Evolutionary conservation across 169 alveolate genomes (phyloP).

Genomic region (Eimeria necatrix): DNA sequence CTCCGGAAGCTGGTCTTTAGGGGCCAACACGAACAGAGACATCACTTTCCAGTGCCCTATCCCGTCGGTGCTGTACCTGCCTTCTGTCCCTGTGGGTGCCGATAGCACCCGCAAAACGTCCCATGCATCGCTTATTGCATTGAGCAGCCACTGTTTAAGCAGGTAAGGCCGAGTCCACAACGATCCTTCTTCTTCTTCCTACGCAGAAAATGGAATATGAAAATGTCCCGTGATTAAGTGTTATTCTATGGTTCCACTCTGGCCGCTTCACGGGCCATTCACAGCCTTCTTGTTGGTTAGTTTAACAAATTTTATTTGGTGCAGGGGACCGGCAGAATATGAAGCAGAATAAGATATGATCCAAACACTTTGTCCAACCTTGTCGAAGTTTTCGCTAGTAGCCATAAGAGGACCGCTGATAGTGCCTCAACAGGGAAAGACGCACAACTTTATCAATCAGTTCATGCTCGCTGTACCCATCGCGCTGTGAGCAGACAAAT

Average conservation of each 20-base stretch:
- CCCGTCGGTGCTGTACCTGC: constrained; percentile 21
- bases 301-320: no score
- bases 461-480: constrained; percentile 71
- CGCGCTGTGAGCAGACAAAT: constrained; percentile 67
- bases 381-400: no score
- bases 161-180: constrained; percentile 66
- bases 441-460: constrained; percentile 15
- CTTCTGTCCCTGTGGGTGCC: background rate
- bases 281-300: no score
- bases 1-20: background rate
- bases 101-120: background rate
- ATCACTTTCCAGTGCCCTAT: constrained; percentile 63
- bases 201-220: background rate
- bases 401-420: no score
- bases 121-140: constrained; percentile 44
- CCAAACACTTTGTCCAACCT: no score
- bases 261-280: no score
- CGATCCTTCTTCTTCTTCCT: constrained; percentile 69
- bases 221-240: no score
- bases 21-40: constrained; percentile 52
- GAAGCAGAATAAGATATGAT: no score
- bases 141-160: constrained; percentile 64
- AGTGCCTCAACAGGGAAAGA: no score
- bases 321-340: no score
- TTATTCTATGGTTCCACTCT: no score